phyloP scores from a whole-genome alignment of 2,329 filamentous ascomycete genomes.

The Pseudogymnoascus sp. region DNA sequence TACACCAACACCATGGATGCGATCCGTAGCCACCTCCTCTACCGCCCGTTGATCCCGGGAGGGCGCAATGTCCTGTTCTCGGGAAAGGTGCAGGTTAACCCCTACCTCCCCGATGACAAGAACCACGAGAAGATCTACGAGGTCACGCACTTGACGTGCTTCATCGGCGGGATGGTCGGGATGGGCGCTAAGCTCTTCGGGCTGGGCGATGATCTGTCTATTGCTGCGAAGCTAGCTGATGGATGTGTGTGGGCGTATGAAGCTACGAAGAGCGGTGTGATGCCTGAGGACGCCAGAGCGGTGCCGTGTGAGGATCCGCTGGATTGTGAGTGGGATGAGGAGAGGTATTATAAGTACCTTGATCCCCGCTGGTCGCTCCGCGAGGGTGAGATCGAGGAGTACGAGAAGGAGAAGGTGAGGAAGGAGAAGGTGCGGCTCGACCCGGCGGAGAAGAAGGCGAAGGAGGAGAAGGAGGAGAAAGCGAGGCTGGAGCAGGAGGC shows the following conservation, averaged over 20 bases:
- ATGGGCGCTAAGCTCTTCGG: conserved; percentile 58
- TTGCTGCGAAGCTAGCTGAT: conserved; percentile 55
- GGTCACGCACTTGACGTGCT: conserved; percentile 55
- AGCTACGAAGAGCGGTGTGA: conserved; percentile 53
- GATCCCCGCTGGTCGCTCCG: conserved; percentile 38
- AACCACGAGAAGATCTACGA: conserved; percentile 37
- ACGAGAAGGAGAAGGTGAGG: conserved; percentile 32
- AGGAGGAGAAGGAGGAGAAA: conserved; percentile 29
- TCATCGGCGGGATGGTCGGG: conserved; percentile 64
- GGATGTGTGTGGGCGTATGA: conserved; percentile 67
- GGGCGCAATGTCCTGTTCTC: conserved; percentile 67
- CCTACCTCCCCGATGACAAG: conserved; percentile 26
- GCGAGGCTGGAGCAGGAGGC: conserved; percentile 27
- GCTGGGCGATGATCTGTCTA: conserved; percentile 51
- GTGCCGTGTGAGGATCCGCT: conserved; percentile 38
- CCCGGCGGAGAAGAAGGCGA: conserved; percentile 35
- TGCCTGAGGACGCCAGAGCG: conserved; percentile 52
- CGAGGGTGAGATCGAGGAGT: conserved; percentile 38
- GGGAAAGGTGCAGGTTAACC: conserved; percentile 33
- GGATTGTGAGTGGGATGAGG: conserved; percentile 28
- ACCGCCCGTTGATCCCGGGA: conserved; percentile 65
- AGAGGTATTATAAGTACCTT: conserved; percentile 21
- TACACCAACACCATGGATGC: conserved; percentile 63
- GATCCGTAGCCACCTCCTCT: conserved; percentile 68
- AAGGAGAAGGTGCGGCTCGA: conserved; percentile 28